Conservation (phyloP, 768 basidiomycete genomes). For the Pleurotus djamor region DNA sequence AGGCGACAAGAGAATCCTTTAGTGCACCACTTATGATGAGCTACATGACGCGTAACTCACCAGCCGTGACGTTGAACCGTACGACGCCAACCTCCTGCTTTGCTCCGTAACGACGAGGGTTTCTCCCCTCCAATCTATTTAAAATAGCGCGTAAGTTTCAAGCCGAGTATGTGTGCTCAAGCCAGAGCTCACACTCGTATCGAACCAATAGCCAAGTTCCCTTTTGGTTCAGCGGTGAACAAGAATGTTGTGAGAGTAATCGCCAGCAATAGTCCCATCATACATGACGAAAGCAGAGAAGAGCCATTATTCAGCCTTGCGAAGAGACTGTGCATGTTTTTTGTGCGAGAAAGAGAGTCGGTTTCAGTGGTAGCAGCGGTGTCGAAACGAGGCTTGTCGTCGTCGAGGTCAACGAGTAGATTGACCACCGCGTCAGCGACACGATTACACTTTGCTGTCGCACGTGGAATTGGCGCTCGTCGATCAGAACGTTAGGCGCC, state of each 20-base stretch:
- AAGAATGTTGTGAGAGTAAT: slow-evolving; percentile 76
- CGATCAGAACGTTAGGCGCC: neutral
- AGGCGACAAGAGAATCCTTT: slow-evolving; percentile 2
- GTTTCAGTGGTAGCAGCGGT: neutral
- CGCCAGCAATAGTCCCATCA: slow-evolving; percentile 67
- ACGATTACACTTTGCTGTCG: neutral
- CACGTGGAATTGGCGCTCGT: neutral
- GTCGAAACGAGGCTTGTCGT: neutral
- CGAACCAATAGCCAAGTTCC: slow-evolving; percentile 54
- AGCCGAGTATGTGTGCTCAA: neutral
- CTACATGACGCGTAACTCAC: slow-evolving; percentile 33
- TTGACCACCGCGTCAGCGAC: neutral
- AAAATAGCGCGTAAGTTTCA: neutral
- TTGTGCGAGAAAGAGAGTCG: neutral
- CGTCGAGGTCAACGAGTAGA: neutral
- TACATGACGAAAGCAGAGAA: slow-evolving; percentile 69
- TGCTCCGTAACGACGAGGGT: slow-evolving; percentile 52
- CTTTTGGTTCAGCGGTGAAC: slow-evolving; percentile 56
- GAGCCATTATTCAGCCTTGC: slow-evolving; percentile 74
- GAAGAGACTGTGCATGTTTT: slow-evolving; percentile 67
- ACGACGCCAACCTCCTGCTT: slow-evolving; percentile 80
- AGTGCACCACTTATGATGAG: neutral
- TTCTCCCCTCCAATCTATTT: slow-evolving; percentile 14
- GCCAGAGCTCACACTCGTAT: slow-evolving; percentile 69
- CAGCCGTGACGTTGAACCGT: slow-evolving; percentile 79